Base-by-base conservation (phyloP, 2,329 filamentous ascomycete genomes). In the Septoria petroselini region DNA sequence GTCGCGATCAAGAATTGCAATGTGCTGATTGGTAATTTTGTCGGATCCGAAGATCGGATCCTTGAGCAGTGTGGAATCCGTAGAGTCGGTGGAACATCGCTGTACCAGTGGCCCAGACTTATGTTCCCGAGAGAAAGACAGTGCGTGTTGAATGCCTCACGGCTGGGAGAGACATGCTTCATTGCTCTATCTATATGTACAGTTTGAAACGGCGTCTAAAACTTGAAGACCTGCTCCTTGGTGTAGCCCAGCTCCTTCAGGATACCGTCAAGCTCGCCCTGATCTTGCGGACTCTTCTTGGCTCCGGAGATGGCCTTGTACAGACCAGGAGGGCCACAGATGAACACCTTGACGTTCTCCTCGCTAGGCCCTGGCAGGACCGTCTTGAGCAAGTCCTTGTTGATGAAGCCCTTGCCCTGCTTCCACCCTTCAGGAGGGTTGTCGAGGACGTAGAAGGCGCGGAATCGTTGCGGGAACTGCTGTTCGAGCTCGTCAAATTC, bases 151-250 rank as follows among this genome's bases (percentile, higher is more conserved):
- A 5, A 9, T 27, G 23, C 23, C 23, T 27, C 23, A 9, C 6
- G 19, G 18, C 19, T 23, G 11, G 19, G 37, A 15, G 38, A n/a
- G 23, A n/a, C 18, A 29, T 12, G 5, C 27, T 41, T 27, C 12
- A 8, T 30, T 27, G 23, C 23, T 46, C 41, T 44, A 40, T 48
- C 40, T 55, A 50, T 53, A 27, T 54, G 52, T 57, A 54, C 54
- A 57, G 14, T 31, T 33, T 14, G 31, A 12, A 17, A 17, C n/a
- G 4, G 29, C 3, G n/a, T 61, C 59, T 83, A 95, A 66, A 95
- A 95, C 80, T 97, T 97, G 78, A 88, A 95, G 29, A 97, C 91
- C 76, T 97, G 93, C 52, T 97, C 88, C 77, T 88, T 83, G 59
- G 66, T 76, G 73, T 89, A 90, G 34, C 90, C 90, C 30, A 96